A percentile compares a stretch with the other conserved stretches of the same genome.
Evolutionary conservation across 345 rosid genomes (phyloP).

Genomic region (Streptanthus diversifolius): DNA sequence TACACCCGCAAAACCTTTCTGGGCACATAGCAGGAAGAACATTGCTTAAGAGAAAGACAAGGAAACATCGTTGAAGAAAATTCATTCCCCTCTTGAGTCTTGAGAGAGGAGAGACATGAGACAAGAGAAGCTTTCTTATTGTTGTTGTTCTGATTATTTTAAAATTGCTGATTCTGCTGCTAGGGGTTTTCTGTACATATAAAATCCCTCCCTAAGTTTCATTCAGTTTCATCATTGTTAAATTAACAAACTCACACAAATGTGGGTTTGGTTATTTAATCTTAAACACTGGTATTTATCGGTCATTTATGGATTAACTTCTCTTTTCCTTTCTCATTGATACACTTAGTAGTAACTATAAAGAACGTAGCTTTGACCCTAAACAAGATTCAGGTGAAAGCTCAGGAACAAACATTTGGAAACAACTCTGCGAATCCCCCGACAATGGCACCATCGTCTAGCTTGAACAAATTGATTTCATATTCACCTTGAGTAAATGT

Average conservation of each 20-base stretch:
- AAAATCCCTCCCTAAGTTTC: conserved; percentile 16
- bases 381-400: background rate
- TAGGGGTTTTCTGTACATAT: conserved; percentile 30
- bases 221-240: conserved; percentile 26
- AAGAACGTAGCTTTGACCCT: background rate
- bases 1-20: conserved; percentile 65
- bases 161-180: conserved; percentile 24
- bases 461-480: background rate
- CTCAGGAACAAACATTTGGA: conserved; percentile 4
- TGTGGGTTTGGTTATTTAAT: conserved; percentile 11
- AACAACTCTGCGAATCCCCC: background rate
- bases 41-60: conserved; percentile 35
- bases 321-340: background rate
- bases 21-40: conserved; percentile 53
- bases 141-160: conserved; percentile 18
- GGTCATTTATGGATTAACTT: conserved; percentile 1
- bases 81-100: background rate
- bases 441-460: background rate
- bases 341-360: background rate
- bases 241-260: background rate
- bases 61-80: conserved; percentile 3
- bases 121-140: background rate
- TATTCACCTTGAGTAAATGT: background rate
- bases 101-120: conserved; percentile 10
- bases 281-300: background rate